Base-by-base conservation (phyloP, 2,329 filamentous ascomycete genomes). In the Corynespora cassiicola region DNA sequence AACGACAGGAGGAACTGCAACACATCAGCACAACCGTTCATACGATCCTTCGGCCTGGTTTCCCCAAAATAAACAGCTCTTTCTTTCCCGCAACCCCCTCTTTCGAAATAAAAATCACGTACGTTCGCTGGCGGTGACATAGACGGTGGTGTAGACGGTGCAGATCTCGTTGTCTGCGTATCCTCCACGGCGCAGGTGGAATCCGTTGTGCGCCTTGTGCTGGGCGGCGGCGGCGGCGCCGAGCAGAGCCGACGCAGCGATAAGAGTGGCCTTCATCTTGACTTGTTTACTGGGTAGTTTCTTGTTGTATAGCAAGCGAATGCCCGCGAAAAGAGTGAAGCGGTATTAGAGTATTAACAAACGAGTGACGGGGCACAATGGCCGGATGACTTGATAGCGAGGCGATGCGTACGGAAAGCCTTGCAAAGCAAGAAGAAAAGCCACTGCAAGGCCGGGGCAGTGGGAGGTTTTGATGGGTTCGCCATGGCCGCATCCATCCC, bases 251-350 rank as follows among this genome's bases (percentile, higher is more conserved):
- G 84, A 82, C 69, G 85, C 80, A 59, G 82, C 79, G 56, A 88
- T 70, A 63, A 87, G 68, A 63, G 78, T 77, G 63, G 78, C 83
- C 86, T 88, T 94, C 88, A 94, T 94, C 26, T 65, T 86, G 75
- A 66, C 27, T 51, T 67, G 58, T 56, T 65, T 64, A 54, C 55
- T 51, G 38, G 46, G 45, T 31, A 49, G 39, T 55, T 34, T 35
- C 16, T 37, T 29, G 18, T 46, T 36, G 25, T 30, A 40, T 31
- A 14, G 20, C 12, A 69, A 86, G 87, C 73, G 84, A 88, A 76
- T 84, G 85, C 81, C 87, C 87, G 87, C 87, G 90, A 75, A 91
- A 90, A 71, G 88, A 89, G 84, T 89, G 86, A 88, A 88, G 85
- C 85, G 85, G 37, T 55, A 52, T 56, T 59, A 55, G 41, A 36